These are phyloP conservation scores for Eutypa lata DNA, from an alignment of 2,329 filamentous ascomycete genomes.

Conservation along the genomic window DNA sequence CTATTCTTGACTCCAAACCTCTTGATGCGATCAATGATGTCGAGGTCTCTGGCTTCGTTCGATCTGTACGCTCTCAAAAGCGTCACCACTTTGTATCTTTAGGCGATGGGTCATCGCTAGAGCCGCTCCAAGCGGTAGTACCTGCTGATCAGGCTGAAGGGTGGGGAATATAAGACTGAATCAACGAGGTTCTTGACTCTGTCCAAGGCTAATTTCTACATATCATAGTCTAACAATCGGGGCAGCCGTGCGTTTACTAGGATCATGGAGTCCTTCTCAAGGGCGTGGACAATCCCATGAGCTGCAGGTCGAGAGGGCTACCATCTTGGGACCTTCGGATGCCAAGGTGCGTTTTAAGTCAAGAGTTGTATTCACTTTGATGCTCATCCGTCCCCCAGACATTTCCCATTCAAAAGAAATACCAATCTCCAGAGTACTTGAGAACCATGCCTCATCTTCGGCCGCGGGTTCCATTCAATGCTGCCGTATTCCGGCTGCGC, in stretches of 20 bases:
- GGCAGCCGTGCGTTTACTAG: slow-evolving; percentile 72
- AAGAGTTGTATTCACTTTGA: slow-evolving; percentile 3
- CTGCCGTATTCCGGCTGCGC: slow-evolving; percentile 75
- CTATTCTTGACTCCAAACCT: slow-evolving; percentile 53
- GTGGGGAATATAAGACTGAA: slow-evolving; percentile 47
- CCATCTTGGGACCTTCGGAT: slow-evolving; percentile 74
- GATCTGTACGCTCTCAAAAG: slow-evolving; percentile 85
- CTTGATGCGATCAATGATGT: slow-evolving; percentile 44
- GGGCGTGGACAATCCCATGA: slow-evolving; percentile 74
- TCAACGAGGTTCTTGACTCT: slow-evolving; percentile 4
- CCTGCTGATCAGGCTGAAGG: slow-evolving; percentile 67
- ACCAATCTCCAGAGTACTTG: slow-evolving; percentile 84
- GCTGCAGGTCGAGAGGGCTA: slow-evolving; percentile 68
- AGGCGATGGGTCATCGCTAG: slow-evolving; percentile 80
- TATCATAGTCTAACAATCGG: slow-evolving; percentile 71
- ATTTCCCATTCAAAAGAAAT: slow-evolving; percentile 95
- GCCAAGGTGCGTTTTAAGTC: slow-evolving; percentile 61
- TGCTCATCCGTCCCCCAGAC: slow-evolving; percentile 50
- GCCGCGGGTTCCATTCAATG: slow-evolving; percentile 75
- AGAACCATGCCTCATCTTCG: slow-evolving; percentile 86
- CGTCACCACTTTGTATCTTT: slow-evolving; percentile 78
- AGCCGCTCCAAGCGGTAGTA: slow-evolving; percentile 77
- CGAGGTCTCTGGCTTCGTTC: slow-evolving; percentile 73
- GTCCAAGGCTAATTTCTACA: slow-evolving; percentile 25
- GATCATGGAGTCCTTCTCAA: slow-evolving; percentile 71